Percentiles rank a stretch among this genome's conserved stretches.
phyloP scores from a whole-genome alignment of 1,284 basidiomycete species.

The Rhodofomes roseus region DNA sequence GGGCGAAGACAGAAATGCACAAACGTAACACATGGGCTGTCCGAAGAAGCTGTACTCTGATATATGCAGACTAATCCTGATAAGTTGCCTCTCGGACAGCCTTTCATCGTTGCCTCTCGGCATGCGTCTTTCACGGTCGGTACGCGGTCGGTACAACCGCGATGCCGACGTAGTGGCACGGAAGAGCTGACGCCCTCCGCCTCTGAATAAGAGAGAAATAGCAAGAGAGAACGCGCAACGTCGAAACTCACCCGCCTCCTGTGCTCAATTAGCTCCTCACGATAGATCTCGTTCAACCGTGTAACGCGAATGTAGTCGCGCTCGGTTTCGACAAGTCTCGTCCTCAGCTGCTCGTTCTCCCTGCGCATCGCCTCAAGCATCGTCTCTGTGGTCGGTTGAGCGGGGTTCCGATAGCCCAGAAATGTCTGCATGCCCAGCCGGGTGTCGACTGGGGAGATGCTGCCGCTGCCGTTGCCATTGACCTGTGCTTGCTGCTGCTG shows the following conservation, averaged over 20 bases:
- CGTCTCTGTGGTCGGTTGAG: slow-evolving; percentile 52
- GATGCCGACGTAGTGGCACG: too few relatives aligned
- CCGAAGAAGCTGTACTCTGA: too few relatives aligned
- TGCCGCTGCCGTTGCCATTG: slow-evolving; percentile 30
- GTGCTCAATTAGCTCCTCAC: slow-evolving; percentile 76
- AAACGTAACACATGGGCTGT: too few relatives aligned
- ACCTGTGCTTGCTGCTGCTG: slow-evolving; percentile 38
- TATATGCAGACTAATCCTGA: too few relatives aligned
- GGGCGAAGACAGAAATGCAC: too few relatives aligned
- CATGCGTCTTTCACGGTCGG: too few relatives aligned
- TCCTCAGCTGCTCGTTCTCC: slow-evolving; percentile 72
- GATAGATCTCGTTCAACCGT: slow-evolving; percentile 74
- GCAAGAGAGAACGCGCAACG: too few relatives aligned
- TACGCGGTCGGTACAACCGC: too few relatives aligned
- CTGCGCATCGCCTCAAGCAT: slow-evolving; percentile 70
- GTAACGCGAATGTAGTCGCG: slow-evolving; percentile 68
- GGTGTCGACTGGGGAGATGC: slow-evolving; percentile 27
- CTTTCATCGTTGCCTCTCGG: too few relatives aligned
- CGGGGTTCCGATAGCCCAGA: slow-evolving; percentile 29
- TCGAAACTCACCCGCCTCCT: slow-evolving; percentile 57
- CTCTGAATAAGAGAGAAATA: too few relatives aligned
- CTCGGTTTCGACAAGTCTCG: slow-evolving; percentile 64
- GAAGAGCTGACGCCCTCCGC: too few relatives aligned
- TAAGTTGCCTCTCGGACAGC: too few relatives aligned
- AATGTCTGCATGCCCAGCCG: slow-evolving; percentile 14